Conservation (phyloP, 108 stramenopile genomes). For the Licmophora abbreviata region DNA sequence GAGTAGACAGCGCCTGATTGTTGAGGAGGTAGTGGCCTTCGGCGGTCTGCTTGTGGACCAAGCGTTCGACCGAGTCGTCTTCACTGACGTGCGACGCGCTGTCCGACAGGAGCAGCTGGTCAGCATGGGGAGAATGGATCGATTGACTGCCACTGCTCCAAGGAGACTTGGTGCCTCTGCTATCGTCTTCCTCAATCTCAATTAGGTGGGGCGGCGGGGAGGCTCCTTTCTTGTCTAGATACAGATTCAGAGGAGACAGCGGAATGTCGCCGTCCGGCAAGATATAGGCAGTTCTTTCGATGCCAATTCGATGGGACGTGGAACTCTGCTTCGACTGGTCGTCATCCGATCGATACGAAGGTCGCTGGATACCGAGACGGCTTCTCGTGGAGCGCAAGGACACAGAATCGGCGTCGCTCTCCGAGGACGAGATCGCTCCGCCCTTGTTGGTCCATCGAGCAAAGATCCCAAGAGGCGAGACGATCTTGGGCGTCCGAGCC, state of each 20-base stretch:
- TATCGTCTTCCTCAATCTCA: background rate
- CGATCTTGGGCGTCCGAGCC: background rate
- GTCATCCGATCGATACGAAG: background rate
- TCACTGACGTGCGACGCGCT: conserved; percentile 6
- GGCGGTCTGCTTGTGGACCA: conserved; percentile 6
- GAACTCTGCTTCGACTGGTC: background rate
- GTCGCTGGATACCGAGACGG: background rate
- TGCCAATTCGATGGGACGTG: background rate
- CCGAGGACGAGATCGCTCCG: background rate
- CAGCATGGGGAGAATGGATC: background rate
- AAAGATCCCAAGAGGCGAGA: background rate
- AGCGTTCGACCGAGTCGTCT: background rate
- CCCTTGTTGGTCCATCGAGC: background rate
- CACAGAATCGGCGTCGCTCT: background rate
- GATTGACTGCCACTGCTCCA: background rate
- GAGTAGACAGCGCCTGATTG: background rate
- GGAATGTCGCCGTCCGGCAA: conserved; percentile 1
- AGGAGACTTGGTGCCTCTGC: background rate
- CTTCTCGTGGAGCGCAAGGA: background rate
- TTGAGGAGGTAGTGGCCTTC: conserved; percentile 3
- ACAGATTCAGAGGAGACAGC: background rate
- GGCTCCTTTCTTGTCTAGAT: conserved; percentile 3
- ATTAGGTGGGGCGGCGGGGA: background rate
- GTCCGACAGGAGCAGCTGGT: conserved; percentile 1
- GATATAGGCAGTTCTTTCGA: background rate